Evolutionary conservation across 1,139 yeast species (phyloP).

Genomic region (Magnusiomyces tetraspermus): DNA sequence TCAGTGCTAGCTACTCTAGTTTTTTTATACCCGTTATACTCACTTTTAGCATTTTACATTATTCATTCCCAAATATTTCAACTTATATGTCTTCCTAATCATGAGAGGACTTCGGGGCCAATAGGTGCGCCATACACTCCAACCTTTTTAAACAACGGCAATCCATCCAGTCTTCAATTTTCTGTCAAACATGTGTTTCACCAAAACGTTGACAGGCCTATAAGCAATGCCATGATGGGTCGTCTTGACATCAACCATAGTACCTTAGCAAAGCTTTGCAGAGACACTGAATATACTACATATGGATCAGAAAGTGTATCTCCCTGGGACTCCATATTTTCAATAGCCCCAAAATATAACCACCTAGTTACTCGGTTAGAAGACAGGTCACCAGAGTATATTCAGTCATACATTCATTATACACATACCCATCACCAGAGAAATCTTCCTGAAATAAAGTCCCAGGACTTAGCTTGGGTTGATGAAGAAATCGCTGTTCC

Average conservation of each 20-base stretch:
- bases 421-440: conserved; percentile 33
- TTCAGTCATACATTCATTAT: conserved; percentile 56
- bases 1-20: too few species aligned
- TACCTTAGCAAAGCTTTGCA: neutral
- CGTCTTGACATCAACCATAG: conserved; percentile 7
- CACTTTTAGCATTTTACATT: too few species aligned
- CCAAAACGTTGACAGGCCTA: conserved; percentile 12
- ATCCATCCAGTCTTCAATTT: conserved; percentile 1
- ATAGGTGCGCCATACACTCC: neutral
- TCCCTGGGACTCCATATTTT: conserved; percentile 4
- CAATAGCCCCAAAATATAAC: neutral
- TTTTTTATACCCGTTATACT: too few species aligned
- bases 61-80: too few species aligned
- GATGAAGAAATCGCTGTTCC: conserved; percentile 46
- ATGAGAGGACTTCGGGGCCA: too few species aligned
- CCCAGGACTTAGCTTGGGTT: conserved; percentile 26
- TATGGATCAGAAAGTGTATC: neutral
- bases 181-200: conserved; percentile 11
- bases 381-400: conserved; percentile 52
- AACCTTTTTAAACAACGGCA: neutral
- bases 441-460: conserved; percentile 13
- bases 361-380: conserved; percentile 39
- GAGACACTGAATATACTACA: neutral
- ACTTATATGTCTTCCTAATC: too few species aligned
- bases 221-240: conserved; percentile 7